These are phyloP conservation scores for Salix udensis DNA, from an alignment of 345 rosid species.

Conservation along the genomic window DNA sequence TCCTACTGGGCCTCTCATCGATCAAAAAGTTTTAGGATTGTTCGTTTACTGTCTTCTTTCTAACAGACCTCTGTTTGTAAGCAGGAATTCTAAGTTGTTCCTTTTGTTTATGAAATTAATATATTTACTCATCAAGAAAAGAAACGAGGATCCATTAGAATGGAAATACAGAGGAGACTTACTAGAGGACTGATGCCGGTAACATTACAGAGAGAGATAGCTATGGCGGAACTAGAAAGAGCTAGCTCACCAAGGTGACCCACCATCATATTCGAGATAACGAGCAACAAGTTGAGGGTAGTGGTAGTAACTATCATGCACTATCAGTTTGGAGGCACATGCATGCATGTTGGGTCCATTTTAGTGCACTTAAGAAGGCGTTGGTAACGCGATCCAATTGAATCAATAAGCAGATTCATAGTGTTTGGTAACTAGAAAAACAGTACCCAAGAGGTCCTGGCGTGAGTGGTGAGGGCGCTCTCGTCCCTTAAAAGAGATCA, in stretches of 20 bases:
- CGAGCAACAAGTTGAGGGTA: slow-evolving; percentile 6
- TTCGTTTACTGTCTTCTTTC: no score
- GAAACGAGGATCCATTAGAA: background rate
- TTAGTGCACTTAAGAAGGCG: no score
- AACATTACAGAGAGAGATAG: slow-evolving; percentile 15
- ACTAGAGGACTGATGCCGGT: slow-evolving; percentile 19
- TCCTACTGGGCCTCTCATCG: no score
- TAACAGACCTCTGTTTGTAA: background rate
- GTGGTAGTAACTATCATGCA: slow-evolving; percentile 1
- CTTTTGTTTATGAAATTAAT: background rate
- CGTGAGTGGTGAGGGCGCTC: no score
- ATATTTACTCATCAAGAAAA: background rate
- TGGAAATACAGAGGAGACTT: background rate
- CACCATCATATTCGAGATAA: slow-evolving; percentile 19
- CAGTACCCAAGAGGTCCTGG: no score
- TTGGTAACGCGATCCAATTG: no score
- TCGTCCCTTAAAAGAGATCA: no score
- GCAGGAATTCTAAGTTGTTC: background rate
- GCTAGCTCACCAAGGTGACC: slow-evolving; percentile 14
- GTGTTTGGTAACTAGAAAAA: no score
- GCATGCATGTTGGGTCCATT: no score
- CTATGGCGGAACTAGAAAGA: slow-evolving; percentile 13
- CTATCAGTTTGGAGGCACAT: no score
- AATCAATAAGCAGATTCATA: no score
- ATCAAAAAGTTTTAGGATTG: no score